Evolutionary conservation across 345 rosid genomes (phyloP), one percentile per base, ranked within the genome.

Genomic region (Acer saccharum): DNA sequence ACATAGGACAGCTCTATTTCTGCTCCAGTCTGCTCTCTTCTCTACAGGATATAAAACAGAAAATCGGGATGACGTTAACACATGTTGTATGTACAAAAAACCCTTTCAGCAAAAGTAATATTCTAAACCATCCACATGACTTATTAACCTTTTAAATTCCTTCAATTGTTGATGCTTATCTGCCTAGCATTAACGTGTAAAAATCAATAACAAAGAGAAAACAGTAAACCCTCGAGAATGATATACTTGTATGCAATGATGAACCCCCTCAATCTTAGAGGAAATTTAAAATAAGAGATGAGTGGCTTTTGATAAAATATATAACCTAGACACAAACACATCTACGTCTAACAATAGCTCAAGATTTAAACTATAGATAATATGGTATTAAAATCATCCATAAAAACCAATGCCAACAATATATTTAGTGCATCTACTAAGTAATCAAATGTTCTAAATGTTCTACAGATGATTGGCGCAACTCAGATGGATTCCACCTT

Each of bases 21-120:
- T 50, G 85, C 63, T 73, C 79, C 90, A n/a, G 79, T 73, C 43
- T 76, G 90, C 79, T 89, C 93, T 65, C 81, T 88, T 78, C 79
- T 94, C 98, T 94, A 66, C 74, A 87, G 48, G 71, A 72, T 39
- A 81, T 32, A 63, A 75, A 68, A 77, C 10, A 66, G 13, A 44
- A 23, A 83, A 32, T 39, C 14, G 32, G n/a, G 62, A 23, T 81
- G 54, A 76, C 39, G 32, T 76, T 71, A 20, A 65, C 39, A 66
- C 21, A 17, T 12, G 23, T 7, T 43, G 13, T 35, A 62, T 46
- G n/a, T n/a, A 17, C 7, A 57, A n/a, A 20, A 17, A 32, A 55
- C 10, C 41, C 58, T 43, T 6, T 21, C 57, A 63, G 23, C 50
- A 39, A 6, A 35, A 61, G 18, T 41, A 43, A 0, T 9, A 62